These are phyloP conservation scores for Sclerotinia subarctica DNA, from an alignment of 2,329 filamentous ascomycete genomes.

Conservation along the genomic window DNA sequence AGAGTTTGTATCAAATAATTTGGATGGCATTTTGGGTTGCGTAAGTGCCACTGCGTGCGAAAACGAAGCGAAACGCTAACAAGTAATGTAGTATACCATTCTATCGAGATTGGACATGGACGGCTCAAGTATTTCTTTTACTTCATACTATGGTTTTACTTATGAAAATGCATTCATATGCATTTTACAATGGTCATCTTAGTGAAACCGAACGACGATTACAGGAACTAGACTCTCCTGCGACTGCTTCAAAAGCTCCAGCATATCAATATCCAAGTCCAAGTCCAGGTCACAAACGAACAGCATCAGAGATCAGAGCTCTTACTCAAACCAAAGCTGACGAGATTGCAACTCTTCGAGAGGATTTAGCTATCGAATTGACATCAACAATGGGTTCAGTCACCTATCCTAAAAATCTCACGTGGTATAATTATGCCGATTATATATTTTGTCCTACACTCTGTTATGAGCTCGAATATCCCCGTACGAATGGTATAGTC, in stretches of 20 bases:
- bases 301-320: slow-evolving; percentile 29
- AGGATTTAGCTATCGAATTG: slow-evolving; percentile 85
- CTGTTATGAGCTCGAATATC: slow-evolving; percentile 97
- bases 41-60: slow-evolving; percentile 40
- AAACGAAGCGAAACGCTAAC: not conserved
- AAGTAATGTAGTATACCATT: slow-evolving; percentile 67
- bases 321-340: slow-evolving; percentile 36
- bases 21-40: slow-evolving; percentile 84
- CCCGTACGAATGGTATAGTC: slow-evolving; percentile 69
- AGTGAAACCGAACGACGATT: slow-evolving; percentile 82
- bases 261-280: slow-evolving; percentile 70
- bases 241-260: slow-evolving; percentile 63
- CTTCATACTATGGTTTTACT: slow-evolving; percentile 86
- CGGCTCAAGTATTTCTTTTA: slow-evolving; percentile 89
- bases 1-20: slow-evolving; percentile 73
- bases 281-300: slow-evolving; percentile 27
- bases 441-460: slow-evolving; percentile 90
- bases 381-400: slow-evolving; percentile 86
- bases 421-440: slow-evolving; percentile 76
- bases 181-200: slow-evolving; percentile 96
- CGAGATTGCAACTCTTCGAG: slow-evolving; percentile 61
- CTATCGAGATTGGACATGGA: slow-evolving; percentile 88
- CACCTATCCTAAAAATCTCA: slow-evolving; percentile 88
- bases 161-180: slow-evolving; percentile 99
- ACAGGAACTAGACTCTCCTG: slow-evolving; percentile 72